Base-by-base conservation (phyloP, 768 basidiomycete genomes). In the Gelatoporia subvermispora region DNA sequence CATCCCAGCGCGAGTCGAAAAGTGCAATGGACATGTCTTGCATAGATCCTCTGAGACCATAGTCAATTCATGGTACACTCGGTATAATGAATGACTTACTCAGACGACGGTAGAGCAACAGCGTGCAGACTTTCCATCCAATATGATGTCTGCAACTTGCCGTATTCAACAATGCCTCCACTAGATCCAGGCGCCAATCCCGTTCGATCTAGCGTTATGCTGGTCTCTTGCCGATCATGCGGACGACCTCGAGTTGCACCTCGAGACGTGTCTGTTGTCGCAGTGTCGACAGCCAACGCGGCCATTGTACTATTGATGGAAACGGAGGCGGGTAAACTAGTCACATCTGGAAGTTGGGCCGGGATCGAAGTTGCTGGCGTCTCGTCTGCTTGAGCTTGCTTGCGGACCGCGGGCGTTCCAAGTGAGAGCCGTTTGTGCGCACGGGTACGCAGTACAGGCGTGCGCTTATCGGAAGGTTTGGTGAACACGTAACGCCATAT, bases 401-500 rank as follows among this genome's bases (percentile, higher is more conserved):
- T 31, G 28, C 13, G 28, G 28, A 31, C 7, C 5, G 28, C 28
- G 28, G 28, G 28, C 5, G 28, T 31, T 13, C 28, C 28, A 13
- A 31, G 28, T 5, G 28, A 31, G 28, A 31, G 28, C 28, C 28
- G 28, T 13, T 31, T 31, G 28, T 31, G 28, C 13, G 28, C 28
- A 7, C 28, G 28, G 7, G 28, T 31, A 13, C 28, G 28, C 13
- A 31, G 7, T 5, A 13, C 28, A 31, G 28, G 28, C 13, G 28
- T 13, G 13, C 28, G 5, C 13, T 31, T 46, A 50, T 78, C 77
- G 58, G 77, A 80, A 9, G 79, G 81, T 52, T 78, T 79, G 50
- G 84, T 64, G 56, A 83, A 84, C 0, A 72, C 75, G 60, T 89
- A 89, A 22, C 84, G 76, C 88, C 88, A 91, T 35, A 89, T 64